These are phyloP conservation scores for Nakazawaea wickerhamii DNA, from an alignment of 805 yeast genomes.

Conservation along the genomic window DNA sequence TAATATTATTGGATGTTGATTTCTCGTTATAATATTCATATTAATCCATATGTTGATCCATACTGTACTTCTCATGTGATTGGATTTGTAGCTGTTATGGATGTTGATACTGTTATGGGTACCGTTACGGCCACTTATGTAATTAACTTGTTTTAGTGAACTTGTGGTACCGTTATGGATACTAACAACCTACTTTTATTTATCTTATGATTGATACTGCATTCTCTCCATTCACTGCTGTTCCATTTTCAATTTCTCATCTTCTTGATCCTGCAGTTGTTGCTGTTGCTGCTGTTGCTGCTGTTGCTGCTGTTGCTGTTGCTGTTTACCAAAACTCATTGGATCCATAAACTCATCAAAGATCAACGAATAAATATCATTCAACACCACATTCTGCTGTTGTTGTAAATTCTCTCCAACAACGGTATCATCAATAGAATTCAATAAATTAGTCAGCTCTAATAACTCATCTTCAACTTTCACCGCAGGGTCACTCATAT, in stretches of 20 bases:
- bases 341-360: constrained; percentile 39
- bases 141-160: neutral
- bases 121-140: neutral
- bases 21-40: no score
- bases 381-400: constrained; percentile 23
- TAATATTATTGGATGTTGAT: no score
- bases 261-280: neutral
- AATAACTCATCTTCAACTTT: neutral
- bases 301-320: constrained; percentile 1
- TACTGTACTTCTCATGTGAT: no score
- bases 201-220: no score
- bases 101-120: no score
- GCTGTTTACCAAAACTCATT: constrained; percentile 22
- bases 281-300: constrained; percentile 4
- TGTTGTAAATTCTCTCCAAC: constrained; percentile 6
- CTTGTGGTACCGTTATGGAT: no score
- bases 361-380: constrained; percentile 40
- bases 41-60: no score
- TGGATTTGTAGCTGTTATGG: no score
- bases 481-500: neutral
- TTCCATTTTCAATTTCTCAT: no score
- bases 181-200: no score
- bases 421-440: no score
- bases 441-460: neutral
- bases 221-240: no score